phyloP scores from a whole-genome alignment of 1,284 basidiomycete species.

The Phellinidium pouzarii region DNA sequence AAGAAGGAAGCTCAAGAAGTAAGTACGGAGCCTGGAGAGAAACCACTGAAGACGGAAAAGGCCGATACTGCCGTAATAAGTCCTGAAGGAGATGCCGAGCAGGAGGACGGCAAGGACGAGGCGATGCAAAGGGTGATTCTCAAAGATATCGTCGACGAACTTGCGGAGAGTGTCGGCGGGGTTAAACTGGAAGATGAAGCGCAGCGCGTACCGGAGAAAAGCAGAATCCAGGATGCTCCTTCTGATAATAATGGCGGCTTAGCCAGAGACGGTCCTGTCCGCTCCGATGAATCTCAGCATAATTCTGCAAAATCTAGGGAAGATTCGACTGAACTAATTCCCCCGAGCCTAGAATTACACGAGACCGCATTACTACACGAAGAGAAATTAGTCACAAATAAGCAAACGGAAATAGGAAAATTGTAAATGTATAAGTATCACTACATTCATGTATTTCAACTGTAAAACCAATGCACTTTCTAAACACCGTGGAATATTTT shows the following conservation, averaged over 20 bases:
- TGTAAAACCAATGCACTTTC: background rate
- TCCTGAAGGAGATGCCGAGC: constrained; percentile 19
- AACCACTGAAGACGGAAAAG: constrained; percentile 22
- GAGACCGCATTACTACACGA: background rate
- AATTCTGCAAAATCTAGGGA: background rate
- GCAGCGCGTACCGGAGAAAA: background rate
- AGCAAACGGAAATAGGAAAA: background rate
- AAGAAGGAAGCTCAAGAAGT: constrained; percentile 13
- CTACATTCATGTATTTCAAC: background rate
- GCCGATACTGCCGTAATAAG: constrained; percentile 17
- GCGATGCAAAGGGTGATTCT: constrained; percentile 16
- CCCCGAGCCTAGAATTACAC: background rate
- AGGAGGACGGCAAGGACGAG: constrained; percentile 18
- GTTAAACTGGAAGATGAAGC: constrained; percentile 2
- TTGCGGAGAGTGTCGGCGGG: constrained; percentile 1
- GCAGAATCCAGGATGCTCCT: background rate
- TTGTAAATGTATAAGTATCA: background rate
- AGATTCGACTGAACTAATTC: background rate
- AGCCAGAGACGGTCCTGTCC: background rate
- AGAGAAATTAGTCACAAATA: background rate
- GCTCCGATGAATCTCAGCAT: background rate
- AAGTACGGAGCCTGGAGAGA: background rate
- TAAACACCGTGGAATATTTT: background rate
- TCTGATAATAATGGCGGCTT: background rate
- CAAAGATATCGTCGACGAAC: constrained; percentile 13